phyloP scores from a whole-genome alignment of 257 asterid genomes.

The Nicotiana undulata region DNA sequence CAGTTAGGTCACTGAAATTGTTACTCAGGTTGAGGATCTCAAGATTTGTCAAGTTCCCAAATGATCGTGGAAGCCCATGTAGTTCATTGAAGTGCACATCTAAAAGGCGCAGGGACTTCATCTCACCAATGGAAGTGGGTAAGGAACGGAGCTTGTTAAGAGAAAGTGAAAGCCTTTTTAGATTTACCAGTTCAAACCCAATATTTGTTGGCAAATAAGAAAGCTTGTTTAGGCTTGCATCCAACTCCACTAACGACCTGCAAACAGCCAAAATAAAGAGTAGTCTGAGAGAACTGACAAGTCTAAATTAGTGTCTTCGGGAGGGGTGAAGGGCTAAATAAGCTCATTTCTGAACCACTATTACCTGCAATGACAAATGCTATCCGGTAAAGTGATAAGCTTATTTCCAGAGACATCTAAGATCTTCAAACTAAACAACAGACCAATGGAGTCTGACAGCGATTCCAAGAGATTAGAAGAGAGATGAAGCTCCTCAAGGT shows the following conservation, averaged over 20 bases:
- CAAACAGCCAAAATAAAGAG: constrained; percentile 6
- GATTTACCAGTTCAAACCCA: constrained; percentile 59
- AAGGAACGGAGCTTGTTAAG: constrained; percentile 74
- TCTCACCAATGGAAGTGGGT: constrained; percentile 75
- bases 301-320: background rate
- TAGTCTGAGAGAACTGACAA: background rate
- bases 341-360: background rate
- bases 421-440: constrained; percentile 50
- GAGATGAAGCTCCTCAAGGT: constrained; percentile 76
- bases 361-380: constrained; percentile 87
- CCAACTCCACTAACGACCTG: constrained; percentile 68
- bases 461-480: constrained; percentile 57
- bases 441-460: constrained; percentile 73
- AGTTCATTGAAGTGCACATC: constrained; percentile 84
- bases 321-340: background rate
- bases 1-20: constrained; percentile 74
- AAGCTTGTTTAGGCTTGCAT: constrained; percentile 72
- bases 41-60: constrained; percentile 56
- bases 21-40: constrained; percentile 69
- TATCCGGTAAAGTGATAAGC: constrained; percentile 71
- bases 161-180: constrained; percentile 45
- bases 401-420: constrained; percentile 72
- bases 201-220: constrained; percentile 81
- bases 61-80: constrained; percentile 53
- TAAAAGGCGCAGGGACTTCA: constrained; percentile 54